Evolutionary conservation across 2,329 filamentous ascomycete genomes (phyloP).

Genomic region (Neopestalotiopsis sp.): DNA sequence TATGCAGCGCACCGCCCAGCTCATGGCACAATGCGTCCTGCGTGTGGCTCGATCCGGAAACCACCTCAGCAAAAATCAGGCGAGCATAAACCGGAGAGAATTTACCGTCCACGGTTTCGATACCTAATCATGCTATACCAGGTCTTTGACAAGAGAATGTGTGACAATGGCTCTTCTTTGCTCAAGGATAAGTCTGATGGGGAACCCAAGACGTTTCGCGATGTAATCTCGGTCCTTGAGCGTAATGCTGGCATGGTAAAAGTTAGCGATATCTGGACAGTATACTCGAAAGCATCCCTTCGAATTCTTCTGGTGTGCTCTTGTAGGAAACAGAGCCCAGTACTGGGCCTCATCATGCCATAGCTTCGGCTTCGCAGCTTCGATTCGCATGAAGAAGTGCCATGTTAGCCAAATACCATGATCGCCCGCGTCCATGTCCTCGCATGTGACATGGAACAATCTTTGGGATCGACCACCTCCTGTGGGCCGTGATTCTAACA

Average conservation of each 20-base stretch:
- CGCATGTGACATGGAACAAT: not conserved
- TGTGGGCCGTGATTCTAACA: not conserved
- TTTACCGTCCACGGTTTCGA: not conserved
- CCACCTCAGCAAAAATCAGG: slow-evolving; percentile 6
- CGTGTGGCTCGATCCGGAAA: slow-evolving; percentile 9
- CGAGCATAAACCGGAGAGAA: not conserved
- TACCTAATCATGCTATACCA: not conserved
- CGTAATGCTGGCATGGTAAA: too few species aligned
- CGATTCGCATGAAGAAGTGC: not conserved
- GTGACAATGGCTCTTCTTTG: not conserved
- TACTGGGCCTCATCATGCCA: not conserved
- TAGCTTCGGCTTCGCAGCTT: not conserved
- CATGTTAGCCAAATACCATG: not conserved
- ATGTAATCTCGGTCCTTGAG: too few species aligned
- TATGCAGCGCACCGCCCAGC: not conserved
- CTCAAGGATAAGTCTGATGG: too few species aligned
- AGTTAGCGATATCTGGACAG: too few species aligned
- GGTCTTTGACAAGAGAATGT: not conserved
- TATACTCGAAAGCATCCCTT: too few species aligned
- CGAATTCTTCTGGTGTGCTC: too few species aligned
- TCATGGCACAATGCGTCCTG: slow-evolving; percentile 10
- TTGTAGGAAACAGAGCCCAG: too few species aligned
- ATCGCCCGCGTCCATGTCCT: not conserved
- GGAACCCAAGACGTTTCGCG: too few species aligned
- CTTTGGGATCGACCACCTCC: not conserved